Evolutionary conservation across 306 rosid genomes (phyloP), one percentile per base, ranked within the genome.

Genomic region (Gleditsia sinensis): DNA sequence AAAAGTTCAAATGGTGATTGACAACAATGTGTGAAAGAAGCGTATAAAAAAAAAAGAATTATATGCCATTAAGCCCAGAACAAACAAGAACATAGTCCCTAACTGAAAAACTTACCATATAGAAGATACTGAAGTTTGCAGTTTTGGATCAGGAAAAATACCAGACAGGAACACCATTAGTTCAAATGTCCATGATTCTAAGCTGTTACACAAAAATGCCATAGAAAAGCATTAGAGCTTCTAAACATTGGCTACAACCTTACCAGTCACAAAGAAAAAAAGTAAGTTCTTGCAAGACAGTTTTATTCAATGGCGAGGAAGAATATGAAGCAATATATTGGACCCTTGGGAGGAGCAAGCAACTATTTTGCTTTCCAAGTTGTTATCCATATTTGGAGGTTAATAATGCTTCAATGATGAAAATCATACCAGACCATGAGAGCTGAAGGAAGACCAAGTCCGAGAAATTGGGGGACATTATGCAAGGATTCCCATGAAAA

Each of bases 131-230:
- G 93, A 90, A 57, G 93, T 88, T 57, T 90, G 80, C 70, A 88
- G 21, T 54, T 75, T 20, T 36, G 90, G 90, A 55, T 90, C 71
- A 1, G 93, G 90, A 58, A 90, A 89, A 76, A 67, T 80, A 37
- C 91, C 93, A 2, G 93, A 79, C 43, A 86, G 62, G 13, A 88
- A 81, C 66, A 90, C 88, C 82, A 84, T 45, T 68, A 88, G 1
- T 59, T 84, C 88, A 75, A 88, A 90, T 1, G 90, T 81, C 93
- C 93, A 88, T 76, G 80, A 9, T 73, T 90, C 91, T 79, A 90
- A 76, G 76, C 96, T 92, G 90, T 67, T 17, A 53, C 64, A 57
- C 54, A 53, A 11, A 12, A 53, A 67, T 30, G 6, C 46, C 9
- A 19, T 19, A 46, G 19, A 25, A 51, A 7, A 73, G n/a, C 61